Conservation (phyloP, 331 rosid species). For the Pyracantha coccinea region DNA sequence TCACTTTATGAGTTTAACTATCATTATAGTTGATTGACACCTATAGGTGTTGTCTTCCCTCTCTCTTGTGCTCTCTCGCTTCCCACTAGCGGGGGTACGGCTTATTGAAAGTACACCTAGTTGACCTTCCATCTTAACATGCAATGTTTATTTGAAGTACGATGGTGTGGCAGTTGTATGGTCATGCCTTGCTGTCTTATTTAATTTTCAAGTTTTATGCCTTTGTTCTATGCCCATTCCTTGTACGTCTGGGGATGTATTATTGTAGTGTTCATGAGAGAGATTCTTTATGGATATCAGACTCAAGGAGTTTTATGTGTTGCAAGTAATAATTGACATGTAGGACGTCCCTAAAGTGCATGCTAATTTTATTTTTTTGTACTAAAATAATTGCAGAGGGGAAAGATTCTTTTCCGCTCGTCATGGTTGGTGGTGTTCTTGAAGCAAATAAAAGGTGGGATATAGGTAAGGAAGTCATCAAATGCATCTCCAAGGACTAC, state of each 20-base stretch:
- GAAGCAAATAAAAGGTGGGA: slow-evolving; percentile 84
- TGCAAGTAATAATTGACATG: neutral
- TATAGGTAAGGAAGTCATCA: slow-evolving; percentile 75
- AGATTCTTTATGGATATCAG: neutral
- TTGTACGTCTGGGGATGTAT: neutral
- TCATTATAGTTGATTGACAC: neutral
- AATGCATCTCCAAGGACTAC: slow-evolving; percentile 50
- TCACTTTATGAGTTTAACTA: neutral
- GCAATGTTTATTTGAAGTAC: neutral
- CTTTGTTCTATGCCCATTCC: neutral
- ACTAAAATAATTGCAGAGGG: slow-evolving; percentile 48
- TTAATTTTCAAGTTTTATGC: neutral
- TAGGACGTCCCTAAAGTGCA: neutral
- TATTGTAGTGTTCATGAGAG: neutral
- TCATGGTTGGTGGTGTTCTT: slow-evolving; percentile 97
- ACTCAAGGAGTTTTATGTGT: neutral
- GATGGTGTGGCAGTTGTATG: neutral
- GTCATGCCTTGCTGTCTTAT: neutral
- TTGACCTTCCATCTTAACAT: neutral
- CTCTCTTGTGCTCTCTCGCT: neutral
- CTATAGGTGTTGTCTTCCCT: neutral
- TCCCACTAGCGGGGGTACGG: neutral
- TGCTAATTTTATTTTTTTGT: neutral
- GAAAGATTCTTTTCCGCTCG: slow-evolving; percentile 60
- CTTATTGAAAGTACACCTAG: neutral